These are phyloP conservation scores for Barnettozyma botsteinii DNA, from an alignment of 805 yeast genomes.

Conservation along the genomic window DNA sequence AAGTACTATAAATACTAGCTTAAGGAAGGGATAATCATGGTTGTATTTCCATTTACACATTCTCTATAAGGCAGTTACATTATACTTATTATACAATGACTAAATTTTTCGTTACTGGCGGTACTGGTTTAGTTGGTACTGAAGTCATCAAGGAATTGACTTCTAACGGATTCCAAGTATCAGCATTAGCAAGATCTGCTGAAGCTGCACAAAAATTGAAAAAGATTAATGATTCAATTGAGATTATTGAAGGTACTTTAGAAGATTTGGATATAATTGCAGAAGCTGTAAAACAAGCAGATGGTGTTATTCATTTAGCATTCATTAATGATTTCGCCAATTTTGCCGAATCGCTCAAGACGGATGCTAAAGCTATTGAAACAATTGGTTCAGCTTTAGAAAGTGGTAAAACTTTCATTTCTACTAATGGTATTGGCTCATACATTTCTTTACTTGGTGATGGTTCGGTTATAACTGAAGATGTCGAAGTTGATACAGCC, in stretches of 20 bases:
- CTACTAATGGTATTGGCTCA: not conserved
- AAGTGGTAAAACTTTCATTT: not conserved
- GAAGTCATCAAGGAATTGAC: constrained; percentile 21
- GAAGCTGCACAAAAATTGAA: constrained; percentile 25
- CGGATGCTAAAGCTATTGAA: not conserved
- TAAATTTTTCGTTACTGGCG: constrained; percentile 34
- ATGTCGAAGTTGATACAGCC: not conserved
- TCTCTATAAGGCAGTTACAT: too few species aligned
- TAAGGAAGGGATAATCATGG: too few species aligned
- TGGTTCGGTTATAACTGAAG: too few species aligned
- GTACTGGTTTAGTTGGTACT: constrained; percentile 31
- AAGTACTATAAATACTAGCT: too few species aligned
- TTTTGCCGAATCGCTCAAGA: not conserved
- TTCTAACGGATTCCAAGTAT: constrained; percentile 24
- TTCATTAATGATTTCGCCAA: not conserved
- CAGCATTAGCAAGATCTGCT: constrained; percentile 30
- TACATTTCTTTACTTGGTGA: too few species aligned
- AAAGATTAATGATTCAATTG: constrained; percentile 19
- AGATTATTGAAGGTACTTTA: constrained; percentile 28
- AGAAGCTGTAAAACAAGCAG: constrained; percentile 26
- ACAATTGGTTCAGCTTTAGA: not conserved
- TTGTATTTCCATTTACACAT: too few species aligned
- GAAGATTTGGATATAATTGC: constrained; percentile 25
- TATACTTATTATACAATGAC: too few species aligned
- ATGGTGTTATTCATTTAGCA: constrained; percentile 23